Evolutionary conservation across 2,329 filamentous ascomycete species (phyloP).

Genomic region (Colletotrichum tanaceti): DNA sequence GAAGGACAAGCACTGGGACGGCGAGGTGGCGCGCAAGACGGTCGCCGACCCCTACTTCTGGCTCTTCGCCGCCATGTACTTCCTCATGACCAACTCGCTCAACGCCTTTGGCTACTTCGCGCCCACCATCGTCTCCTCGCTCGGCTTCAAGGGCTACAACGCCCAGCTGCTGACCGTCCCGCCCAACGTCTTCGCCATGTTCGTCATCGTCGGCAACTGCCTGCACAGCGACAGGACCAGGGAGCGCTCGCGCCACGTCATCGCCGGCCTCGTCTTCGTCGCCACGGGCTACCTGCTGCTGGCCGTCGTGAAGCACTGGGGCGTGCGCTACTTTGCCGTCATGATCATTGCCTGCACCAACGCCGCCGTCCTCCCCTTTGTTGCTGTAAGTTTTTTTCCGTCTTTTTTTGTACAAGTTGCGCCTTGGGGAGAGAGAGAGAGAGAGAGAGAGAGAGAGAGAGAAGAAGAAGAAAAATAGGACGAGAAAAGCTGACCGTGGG

Average conservation of each 20-base stretch:
- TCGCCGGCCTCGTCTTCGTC: conserved; percentile 47
- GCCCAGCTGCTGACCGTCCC: conserved; percentile 53
- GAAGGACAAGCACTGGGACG: conserved; percentile 51
- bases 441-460: not conserved
- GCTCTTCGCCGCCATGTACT: conserved; percentile 49
- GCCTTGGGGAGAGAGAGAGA: not conserved
- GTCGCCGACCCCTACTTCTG: conserved; percentile 50
- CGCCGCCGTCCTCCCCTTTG: conserved; percentile 49
- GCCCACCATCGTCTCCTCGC: conserved; percentile 50
- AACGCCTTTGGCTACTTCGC: conserved; percentile 52
- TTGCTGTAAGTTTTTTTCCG: conserved; percentile 45
- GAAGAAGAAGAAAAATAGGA: too few species aligned
- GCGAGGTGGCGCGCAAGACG: conserved; percentile 48
- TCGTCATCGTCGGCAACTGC: conserved; percentile 49
- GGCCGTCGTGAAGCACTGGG: conserved; percentile 47
- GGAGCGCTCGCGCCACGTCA: conserved; percentile 48
- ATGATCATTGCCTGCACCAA: conserved; percentile 51
- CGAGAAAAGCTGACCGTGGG: conserved; percentile 4
- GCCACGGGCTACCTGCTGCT: conserved; percentile 47
- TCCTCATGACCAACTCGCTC: conserved; percentile 50
- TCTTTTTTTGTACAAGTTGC: too few species aligned
- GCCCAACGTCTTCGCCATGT: conserved; percentile 52
- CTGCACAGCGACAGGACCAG: conserved; percentile 49
- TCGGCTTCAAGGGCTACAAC: conserved; percentile 49
- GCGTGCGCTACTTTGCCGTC: conserved; percentile 48